A percentile compares a stretch with the other conserved stretches of the same genome.
Evolutionary conservation across 169 alveolate species (phyloP).

Genomic region (Babesia bigemina): DNA sequence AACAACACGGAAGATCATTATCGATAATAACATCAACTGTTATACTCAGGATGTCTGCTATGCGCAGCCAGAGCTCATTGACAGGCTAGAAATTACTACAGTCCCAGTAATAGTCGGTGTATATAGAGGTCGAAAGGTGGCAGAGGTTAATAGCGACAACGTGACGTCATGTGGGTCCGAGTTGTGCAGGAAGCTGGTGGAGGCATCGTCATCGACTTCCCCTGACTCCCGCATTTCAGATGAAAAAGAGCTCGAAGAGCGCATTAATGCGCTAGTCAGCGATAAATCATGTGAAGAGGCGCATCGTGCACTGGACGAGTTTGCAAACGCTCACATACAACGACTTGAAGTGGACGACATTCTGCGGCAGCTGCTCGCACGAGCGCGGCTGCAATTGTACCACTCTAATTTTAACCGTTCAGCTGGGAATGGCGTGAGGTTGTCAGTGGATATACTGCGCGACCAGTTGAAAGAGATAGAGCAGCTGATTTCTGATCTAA

Average conservation of each 20-base stretch:
- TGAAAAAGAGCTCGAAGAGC: background rate
- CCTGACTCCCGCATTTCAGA: background rate
- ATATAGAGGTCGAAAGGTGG: conserved; percentile 28
- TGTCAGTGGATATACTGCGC: background rate
- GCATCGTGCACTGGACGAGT: background rate
- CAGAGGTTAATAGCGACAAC: conserved; percentile 15
- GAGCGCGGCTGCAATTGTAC: conserved; percentile 7
- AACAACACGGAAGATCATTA: background rate
- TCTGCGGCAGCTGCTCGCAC: conserved; percentile 28
- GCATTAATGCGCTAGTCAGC: conserved; percentile 1
- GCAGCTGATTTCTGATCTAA: background rate
- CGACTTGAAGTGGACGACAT: conserved; percentile 29
- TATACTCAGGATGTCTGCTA: conserved; percentile 22
- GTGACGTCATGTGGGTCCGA: conserved; percentile 2
- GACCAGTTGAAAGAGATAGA: background rate
- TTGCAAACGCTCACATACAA: conserved; percentile 3
- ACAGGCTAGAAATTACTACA: conserved; percentile 32
- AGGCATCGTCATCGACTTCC: background rate
- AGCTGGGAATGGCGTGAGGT: no score
- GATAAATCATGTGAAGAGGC: background rate
- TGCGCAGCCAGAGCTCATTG: conserved; percentile 11
- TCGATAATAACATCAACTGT: conserved; percentile 31
- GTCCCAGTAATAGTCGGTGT: conserved; percentile 50
- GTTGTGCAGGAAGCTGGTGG: conserved; percentile 34
- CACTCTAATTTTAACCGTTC: background rate